Conservation (phyloP, 768 basidiomycete species). For the Rhizopogon salebrosus region DNA sequence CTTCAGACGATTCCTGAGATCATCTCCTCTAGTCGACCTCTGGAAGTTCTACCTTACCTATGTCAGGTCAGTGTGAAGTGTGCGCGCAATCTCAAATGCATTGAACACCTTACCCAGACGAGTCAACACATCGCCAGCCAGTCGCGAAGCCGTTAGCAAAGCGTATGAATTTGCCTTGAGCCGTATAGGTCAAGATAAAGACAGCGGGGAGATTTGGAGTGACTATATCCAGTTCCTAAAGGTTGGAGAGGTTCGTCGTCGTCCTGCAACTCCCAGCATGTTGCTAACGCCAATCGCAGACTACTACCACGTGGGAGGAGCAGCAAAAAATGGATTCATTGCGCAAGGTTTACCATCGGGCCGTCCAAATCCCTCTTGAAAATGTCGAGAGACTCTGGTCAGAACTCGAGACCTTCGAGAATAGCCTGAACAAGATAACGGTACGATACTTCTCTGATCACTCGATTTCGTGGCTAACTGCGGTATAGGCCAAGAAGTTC, state of each 20-base stretch:
- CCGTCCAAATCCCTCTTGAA: constrained; percentile 90
- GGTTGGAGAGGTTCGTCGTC: constrained; percentile 60
- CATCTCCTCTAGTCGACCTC: constrained; percentile 82
- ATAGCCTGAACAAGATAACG: constrained; percentile 81
- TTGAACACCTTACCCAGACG: constrained; percentile 40
- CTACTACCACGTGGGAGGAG: constrained; percentile 88
- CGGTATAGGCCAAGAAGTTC: constrained; percentile 83
- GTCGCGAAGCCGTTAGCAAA: constrained; percentile 74
- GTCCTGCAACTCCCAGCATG: background rate
- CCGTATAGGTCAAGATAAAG: constrained; percentile 87
- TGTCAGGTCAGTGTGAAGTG: constrained; percentile 60
- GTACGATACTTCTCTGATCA: constrained; percentile 27
- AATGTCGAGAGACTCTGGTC: constrained; percentile 92
- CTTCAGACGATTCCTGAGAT: constrained; percentile 84
- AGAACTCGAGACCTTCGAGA: constrained; percentile 91
- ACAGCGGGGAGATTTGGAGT: constrained; percentile 87
- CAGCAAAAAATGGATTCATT: constrained; percentile 93
- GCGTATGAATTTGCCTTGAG: constrained; percentile 92
- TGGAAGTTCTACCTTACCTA: constrained; percentile 94
- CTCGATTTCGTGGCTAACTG: constrained; percentile 9
- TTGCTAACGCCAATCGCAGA: constrained; percentile 28
- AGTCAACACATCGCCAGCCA: constrained; percentile 58
- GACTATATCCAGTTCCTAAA: constrained; percentile 91
- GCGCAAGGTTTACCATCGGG: constrained; percentile 88
- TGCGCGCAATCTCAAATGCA: constrained; percentile 4